Base-by-base conservation (phyloP, 2,329 filamentous ascomycete species). In the Cladosporium sp. region DNA sequence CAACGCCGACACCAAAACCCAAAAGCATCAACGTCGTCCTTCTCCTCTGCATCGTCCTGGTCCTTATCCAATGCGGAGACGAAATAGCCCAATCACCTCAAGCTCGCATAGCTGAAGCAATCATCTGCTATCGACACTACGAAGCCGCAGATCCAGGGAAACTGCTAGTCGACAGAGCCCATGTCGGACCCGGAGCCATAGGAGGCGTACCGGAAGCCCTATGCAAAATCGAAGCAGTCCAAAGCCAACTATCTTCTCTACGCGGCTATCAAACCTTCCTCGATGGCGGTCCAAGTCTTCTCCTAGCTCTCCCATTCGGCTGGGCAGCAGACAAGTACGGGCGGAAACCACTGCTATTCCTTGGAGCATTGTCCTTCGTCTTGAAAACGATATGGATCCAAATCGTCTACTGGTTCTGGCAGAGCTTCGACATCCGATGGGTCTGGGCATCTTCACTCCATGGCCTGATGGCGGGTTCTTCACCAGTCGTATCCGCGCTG, bases 161-260 rank as follows among this genome's bases (percentile, higher is more conserved):
- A 39, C 43, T 67, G 7, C 54, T 39, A 46, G 47, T 62, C 5
- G 57, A 55, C 13, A 53, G 62, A 46, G 53, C 50, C 7, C 51
- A 47, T 19, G 57, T 65, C 8, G 59, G 61, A 7, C 62, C 65
- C 53, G 38, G 58, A 45, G 64, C 65, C 2, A 59, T 67, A 3
- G 53, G 63, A 7, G 63, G 63, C 7, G 63, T 59, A 45, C 63
- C 64, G 2, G 75, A 78, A 50, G 59, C 66, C 15, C 59, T 59
- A 5, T 82, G 79, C 65, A 81, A 82, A 58, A 60, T 62, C 3
- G 59, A 67, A 0, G 62, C 66, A 2, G 75, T 83, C 1, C 78
- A 82, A 56, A 68, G 72, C 20, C 69, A 71, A 16, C 65, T 82
- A 38, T 77, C 78, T 11, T 72, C 75, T 67, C 63, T 82, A 15